These are phyloP conservation scores for Pseudogymnoascus sp. DNA, from an alignment of 2,329 filamentous ascomycete species.

Conservation along the genomic window DNA sequence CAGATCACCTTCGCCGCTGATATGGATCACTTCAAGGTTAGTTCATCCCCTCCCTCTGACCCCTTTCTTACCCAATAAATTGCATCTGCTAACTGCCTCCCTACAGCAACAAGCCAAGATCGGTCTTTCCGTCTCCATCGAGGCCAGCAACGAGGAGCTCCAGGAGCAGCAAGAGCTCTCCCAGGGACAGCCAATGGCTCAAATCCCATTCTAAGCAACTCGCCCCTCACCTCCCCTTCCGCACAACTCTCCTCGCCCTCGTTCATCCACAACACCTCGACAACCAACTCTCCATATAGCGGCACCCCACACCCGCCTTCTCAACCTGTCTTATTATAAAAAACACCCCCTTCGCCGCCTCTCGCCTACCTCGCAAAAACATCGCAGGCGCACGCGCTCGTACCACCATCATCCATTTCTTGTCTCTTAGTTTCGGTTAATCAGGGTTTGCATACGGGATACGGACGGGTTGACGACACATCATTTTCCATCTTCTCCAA, in stretches of 20 bases:
- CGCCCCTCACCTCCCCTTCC: not conserved
- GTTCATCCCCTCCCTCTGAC: slow-evolving; percentile 29
- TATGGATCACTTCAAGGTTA: slow-evolving; percentile 89
- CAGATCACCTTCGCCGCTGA: slow-evolving; percentile 93
- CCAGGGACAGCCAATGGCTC: slow-evolving; percentile 38
- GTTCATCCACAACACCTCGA: slow-evolving; percentile 8
- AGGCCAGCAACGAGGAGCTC: slow-evolving; percentile 74
- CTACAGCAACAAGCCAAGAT: slow-evolving; percentile 86
- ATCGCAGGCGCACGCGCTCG: not conserved
- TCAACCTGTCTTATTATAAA: slow-evolving; percentile 9
- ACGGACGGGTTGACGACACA: not conserved
- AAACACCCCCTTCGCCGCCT: not conserved
- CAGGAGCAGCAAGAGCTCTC: slow-evolving; percentile 69
- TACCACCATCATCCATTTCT: slow-evolving; percentile 3
- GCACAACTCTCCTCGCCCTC: not conserved
- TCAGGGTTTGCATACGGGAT: slow-evolving; percentile 1
- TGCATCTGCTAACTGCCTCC: slow-evolving; percentile 23
- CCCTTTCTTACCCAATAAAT: not conserved
- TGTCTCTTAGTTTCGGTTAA: slow-evolving; percentile 4
- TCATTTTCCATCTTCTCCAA: not conserved
- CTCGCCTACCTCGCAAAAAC: not conserved
- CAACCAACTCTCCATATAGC: not conserved
- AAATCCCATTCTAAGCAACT: slow-evolving; percentile 52
- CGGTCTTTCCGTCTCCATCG: slow-evolving; percentile 86
- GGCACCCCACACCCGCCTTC: not conserved